Evolutionary conservation across 371 early-diverging fungal genomes (phyloP), one percentile per base, ranked within the genome.

Genomic region (Massospora cicadina): DNA sequence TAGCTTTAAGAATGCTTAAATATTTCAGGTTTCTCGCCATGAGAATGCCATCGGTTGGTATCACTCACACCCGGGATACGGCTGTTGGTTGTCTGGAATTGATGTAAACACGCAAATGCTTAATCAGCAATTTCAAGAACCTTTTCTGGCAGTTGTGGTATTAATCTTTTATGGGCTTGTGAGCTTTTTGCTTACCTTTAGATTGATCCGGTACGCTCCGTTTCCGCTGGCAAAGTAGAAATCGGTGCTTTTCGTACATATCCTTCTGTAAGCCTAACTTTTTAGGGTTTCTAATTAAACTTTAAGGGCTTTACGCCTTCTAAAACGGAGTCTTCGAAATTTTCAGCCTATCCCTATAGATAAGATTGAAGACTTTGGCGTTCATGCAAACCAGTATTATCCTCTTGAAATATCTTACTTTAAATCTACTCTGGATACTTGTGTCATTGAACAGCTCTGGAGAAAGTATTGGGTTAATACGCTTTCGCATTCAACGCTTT

Each of bases 21-120:
- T 2, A 26, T 33, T 24, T 31, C 72, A 89, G 85, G 87, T 90
- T n/a, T 95, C 93, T 2, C 80, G 95, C 33, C 70, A 87, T 2
- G 98, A 98, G 70, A 91, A 95, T 71, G 91, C 82, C 1, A 81
- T 96, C 69, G 98, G 98, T 1, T 98, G 98, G 98, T 98, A 98
- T 77, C 98, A 98, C 72, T 87, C 88, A 54, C 98, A 98, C 76
- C 98, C 98, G 23, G 98, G 98, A 17, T 98, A 96, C 70, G 96
- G 97, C 1, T 96, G 97, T 75, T 98, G 98, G 98, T 79, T 98
- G 62, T 95, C 96, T 3, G 97, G 98, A 27, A 96, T 98, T 70
- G 98, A 98, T 71, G 96, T 96, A 27, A 79, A 80, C 62, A 98
- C 98, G 13, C 97, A 98, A 72, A 89, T 84, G 85, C 73, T 90